Evolutionary conservation across 2,329 filamentous ascomycete species (phyloP), one percentile per base, ranked within the genome.

Genomic region (Botrytis sinoallii): DNA sequence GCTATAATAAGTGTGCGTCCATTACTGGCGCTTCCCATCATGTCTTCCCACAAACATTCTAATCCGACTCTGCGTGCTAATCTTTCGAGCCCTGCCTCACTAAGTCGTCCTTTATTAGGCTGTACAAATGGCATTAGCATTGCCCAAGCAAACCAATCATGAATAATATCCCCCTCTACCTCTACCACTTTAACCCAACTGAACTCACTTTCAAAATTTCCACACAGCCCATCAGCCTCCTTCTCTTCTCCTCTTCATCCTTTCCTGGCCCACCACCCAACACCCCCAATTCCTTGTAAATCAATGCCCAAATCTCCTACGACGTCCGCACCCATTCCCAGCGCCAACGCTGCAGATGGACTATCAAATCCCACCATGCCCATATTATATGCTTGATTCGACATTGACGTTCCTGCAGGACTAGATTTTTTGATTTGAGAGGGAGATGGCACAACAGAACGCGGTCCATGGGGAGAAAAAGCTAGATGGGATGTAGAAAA

Each of bases 51-150:
- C 20, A 91, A 82, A 73, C 85, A 86, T 75, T 91, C 90, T 57
- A 92, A 84, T n/a, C 91, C 92, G 71, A 91, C 86, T 72, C 89
- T 86, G 78, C 88, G 88, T 14, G 90, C 91, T 44, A 95, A 83
- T 71, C 92, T 86, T 81, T 92, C 90, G n/a, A 96, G 85, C 3
- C 92, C 92, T 44, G 92, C 89, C 79, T 93, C 91, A 77, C 92
- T 93, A 55, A 95, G 89, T 59, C 90, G 84, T 6, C 91, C 91
- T 75, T 88, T 88, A 77, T 82, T 81, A 20, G 75, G 77, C 77
- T 83, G 76, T 80, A 80, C 64, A 12, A 44, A 55, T 57, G 2
- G 63, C 35, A 73, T 74, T 57, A 76, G 74, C 32, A 66, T 55
- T 29, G 79, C 81, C 73, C 82, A 79, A 72, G 78, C 32, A 42